phyloP scores from a whole-genome alignment of 2,329 filamentous ascomycete species.

The Diaporthe helianthi region DNA sequence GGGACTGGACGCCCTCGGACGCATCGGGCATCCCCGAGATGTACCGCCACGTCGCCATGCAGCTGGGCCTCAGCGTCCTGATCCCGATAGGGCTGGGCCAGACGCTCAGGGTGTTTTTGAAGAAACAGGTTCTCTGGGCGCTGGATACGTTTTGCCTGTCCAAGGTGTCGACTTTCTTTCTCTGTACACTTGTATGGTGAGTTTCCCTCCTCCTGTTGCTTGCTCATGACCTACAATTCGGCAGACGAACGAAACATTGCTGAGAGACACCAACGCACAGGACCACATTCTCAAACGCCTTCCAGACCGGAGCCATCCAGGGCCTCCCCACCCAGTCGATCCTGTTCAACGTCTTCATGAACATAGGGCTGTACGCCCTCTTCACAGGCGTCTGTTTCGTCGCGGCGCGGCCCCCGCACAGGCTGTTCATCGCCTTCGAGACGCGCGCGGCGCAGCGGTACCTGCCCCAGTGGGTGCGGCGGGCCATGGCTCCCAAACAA shows the following conservation, averaged over 20 bases:
- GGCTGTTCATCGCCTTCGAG: conserved; percentile 45
- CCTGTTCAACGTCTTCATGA: conserved; percentile 72
- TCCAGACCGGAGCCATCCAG: conserved; percentile 68
- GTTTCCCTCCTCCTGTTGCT: conserved; percentile 49
- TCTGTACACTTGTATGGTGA: conserved; percentile 58
- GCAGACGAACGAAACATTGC: neutral
- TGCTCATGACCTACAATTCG: neutral
- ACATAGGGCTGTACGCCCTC: conserved; percentile 67
- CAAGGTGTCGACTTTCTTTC: conserved; percentile 56
- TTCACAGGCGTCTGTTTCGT: conserved; percentile 69
- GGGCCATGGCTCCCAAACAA: conserved; percentile 54
- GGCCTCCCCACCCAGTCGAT: conserved; percentile 65
- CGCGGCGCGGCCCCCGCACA: conserved; percentile 51
- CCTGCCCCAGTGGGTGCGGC: conserved; percentile 42
- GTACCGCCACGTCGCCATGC: conserved; percentile 71
- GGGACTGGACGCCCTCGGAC: conserved; percentile 60
- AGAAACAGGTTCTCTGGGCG: conserved; percentile 58
- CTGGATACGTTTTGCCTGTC: conserved; percentile 61
- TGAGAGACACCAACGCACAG: conserved; percentile 45
- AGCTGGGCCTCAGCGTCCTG: conserved; percentile 71
- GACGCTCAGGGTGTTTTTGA: conserved; percentile 57
- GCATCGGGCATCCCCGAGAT: conserved; percentile 63
- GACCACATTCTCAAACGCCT: conserved; percentile 72
- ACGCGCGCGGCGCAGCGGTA: conserved; percentile 42
- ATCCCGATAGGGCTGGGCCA: conserved; percentile 70